These are phyloP conservation scores for Trichophyton schoenleinii DNA, from an alignment of 2,329 filamentous ascomycete genomes.

Conservation along the genomic window DNA sequence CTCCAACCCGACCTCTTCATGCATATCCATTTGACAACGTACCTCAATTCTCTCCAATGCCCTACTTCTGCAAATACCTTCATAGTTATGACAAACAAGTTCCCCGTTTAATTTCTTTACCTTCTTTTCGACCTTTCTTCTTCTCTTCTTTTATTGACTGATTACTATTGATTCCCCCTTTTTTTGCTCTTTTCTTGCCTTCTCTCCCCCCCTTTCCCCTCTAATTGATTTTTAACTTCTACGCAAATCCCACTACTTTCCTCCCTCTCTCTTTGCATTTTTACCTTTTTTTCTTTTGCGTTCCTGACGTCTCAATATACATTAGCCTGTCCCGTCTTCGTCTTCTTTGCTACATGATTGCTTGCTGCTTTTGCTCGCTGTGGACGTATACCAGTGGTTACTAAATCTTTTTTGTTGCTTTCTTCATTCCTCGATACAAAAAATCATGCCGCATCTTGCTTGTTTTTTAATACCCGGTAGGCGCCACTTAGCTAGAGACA, in stretches of 20 bases:
- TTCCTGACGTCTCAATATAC: not conserved
- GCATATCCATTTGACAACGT: not conserved
- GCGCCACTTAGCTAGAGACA: slow-evolving; percentile 1
- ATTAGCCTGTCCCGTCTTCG: not conserved
- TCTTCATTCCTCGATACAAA: not conserved
- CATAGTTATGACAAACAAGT: not conserved
- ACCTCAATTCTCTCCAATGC: not conserved
- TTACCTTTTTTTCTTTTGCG: not conserved
- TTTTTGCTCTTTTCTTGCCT: slow-evolving; percentile 9
- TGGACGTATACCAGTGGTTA: slow-evolving; percentile 4
- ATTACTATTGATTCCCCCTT: slow-evolving; percentile 6
- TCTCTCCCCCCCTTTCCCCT: slow-evolving; percentile 3
- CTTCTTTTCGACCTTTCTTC: slow-evolving; percentile 9
- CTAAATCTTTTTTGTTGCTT: not conserved
- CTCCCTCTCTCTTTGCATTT: not conserved
- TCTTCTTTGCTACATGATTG: not conserved
- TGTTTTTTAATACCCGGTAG: not conserved
- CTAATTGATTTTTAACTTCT: slow-evolving; percentile 5
- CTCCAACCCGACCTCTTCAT: not conserved
- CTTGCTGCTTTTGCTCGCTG: not conserved
- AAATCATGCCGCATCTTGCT: not conserved
- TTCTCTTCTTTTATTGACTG: slow-evolving; percentile 3
- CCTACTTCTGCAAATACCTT: not conserved
- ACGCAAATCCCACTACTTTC: slow-evolving; percentile 2
- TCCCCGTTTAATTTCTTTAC: slow-evolving; percentile 7